Conservation (phyloP, 805 yeast species). For the Ogataea pilisensis region DNA sequence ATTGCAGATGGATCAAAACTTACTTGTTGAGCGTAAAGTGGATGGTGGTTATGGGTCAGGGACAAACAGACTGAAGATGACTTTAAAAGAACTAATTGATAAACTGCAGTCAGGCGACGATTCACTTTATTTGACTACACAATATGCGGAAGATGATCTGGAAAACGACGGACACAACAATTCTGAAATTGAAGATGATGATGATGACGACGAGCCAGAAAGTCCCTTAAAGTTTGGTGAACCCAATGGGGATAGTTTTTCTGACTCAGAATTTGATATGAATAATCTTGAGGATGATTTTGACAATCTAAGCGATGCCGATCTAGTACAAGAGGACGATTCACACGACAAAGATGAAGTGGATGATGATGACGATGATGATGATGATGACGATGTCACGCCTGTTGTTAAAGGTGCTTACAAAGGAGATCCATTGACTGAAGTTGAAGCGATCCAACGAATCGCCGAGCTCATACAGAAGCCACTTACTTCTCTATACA, state of each 20-base stretch:
- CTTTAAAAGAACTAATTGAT: slow-evolving; percentile 44
- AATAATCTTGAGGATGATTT: slow-evolving; percentile 47
- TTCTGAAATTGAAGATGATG: slow-evolving; percentile 23
- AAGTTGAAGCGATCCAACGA: slow-evolving; percentile 37
- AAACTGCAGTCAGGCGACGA: slow-evolving; percentile 40
- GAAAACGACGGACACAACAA: slow-evolving; percentile 20
- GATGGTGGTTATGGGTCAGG: slow-evolving; percentile 71
- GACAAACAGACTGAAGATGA: slow-evolving; percentile 45
- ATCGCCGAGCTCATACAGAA: slow-evolving; percentile 52
- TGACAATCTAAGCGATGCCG: slow-evolving; percentile 35
- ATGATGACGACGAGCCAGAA: slow-evolving; percentile 22
- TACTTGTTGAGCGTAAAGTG: slow-evolving; percentile 57
- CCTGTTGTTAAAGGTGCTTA: slow-evolving; percentile 10
- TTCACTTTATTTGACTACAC: slow-evolving; percentile 62
- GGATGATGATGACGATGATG: slow-evolving; percentile 18
- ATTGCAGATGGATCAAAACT: slow-evolving; percentile 23
- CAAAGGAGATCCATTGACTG: slow-evolving; percentile 23
- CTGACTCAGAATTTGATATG: slow-evolving; percentile 40
- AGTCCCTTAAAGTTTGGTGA: neutral
- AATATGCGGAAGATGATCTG: slow-evolving; percentile 49
- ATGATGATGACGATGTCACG: too few species aligned
- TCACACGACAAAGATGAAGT: slow-evolving; percentile 20
- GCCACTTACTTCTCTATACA: slow-evolving; percentile 49
- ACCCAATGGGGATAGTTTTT: slow-evolving; percentile 26
- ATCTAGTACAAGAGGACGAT: slow-evolving; percentile 21